Evolutionary conservation across 164 flowering plant species (phyloP), one percentile per base, ranked within the genome.

Genomic region (Stephania japonica): DNA sequence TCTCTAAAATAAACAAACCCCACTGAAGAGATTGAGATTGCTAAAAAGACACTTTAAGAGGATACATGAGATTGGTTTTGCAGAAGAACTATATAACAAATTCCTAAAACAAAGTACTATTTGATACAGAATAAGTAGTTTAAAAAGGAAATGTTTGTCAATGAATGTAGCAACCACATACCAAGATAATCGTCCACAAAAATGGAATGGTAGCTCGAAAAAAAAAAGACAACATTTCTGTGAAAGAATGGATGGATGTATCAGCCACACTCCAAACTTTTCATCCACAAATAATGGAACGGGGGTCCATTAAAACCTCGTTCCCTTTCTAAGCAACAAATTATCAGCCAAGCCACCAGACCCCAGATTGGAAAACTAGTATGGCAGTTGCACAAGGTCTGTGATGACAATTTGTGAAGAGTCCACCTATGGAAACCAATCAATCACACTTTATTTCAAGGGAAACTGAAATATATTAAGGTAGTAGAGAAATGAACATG

Each of bases 381-480:
- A 26, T 23, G 42, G 23, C 56, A 14, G 63, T 26, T 59, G 53
- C 76, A 61, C 24, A 66, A 56, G 53, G 56, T 66, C 41, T 23
- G 71, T 59, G 25, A 68, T 38, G 71, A 67, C n/a, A 53, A 56
- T 68, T 50, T 66, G 27, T 67, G 67, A n/a, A 18, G 42, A 62
- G 66, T 43, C 61, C 42, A 42, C 42, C 76, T 75, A 72, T 68
- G 61, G n/a, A 38, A 50, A 61, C 66, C 65, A 68, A 69, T 61
- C 2, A 44, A 59, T n/a, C 38, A 32, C 38, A 32, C 38, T 32
- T 32, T 32, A 32, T 32, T 32, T 32, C 38, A 0, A 32, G 38
- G 38, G 38, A 32, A 32, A 32, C 38, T 32, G 4, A 32, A 32
- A 32, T 32, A 32, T 32, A 32, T 32, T 32, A 4, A 32, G 38